phyloP scores from a whole-genome alignment of 208 protist species.

The Blechomonas ayalai region DNA sequence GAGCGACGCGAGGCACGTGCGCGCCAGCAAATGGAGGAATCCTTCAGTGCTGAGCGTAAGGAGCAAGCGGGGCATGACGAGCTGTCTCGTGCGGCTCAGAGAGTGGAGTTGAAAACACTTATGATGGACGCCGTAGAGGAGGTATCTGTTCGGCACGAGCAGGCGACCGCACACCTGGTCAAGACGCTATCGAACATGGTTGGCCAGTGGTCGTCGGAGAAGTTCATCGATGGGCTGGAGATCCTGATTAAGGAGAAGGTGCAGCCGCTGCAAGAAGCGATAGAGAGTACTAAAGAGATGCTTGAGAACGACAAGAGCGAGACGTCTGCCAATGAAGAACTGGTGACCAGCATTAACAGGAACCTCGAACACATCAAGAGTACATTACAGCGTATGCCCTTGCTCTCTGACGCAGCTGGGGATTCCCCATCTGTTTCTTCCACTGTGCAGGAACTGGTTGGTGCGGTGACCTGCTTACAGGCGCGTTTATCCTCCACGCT shows the following conservation, averaged over 20 bases:
- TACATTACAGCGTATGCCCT: no score
- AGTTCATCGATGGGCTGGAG: conserved; percentile 45
- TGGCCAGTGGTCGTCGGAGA: conserved; percentile 47
- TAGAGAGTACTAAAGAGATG: conserved; percentile 20
- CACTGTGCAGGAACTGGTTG: no score
- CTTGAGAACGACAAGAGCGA: background rate
- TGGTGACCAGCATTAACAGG: no score
- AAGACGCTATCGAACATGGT: conserved; percentile 50
- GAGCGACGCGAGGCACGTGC: no score
- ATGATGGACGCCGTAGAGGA: conserved; percentile 51
- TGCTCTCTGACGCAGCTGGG: no score
- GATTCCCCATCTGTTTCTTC: no score
- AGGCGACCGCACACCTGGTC: conserved; percentile 48
- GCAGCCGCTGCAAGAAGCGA: conserved; percentile 27
- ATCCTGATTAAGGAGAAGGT: conserved; percentile 23
- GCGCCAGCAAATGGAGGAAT: background rate
- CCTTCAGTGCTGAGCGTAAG: background rate
- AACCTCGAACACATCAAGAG: no score
- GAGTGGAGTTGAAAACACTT: conserved; percentile 35
- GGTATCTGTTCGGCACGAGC: conserved; percentile 51
- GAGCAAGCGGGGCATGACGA: conserved; percentile 8
- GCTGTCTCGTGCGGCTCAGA: conserved; percentile 15
- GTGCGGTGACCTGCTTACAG: no score
- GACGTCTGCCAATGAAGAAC: background rate
- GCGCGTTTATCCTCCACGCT: no score